These are phyloP conservation scores for Wilcoxina mikolae DNA, from an alignment of 495 filamentous ascomycete species.

Conservation along the genomic window DNA sequence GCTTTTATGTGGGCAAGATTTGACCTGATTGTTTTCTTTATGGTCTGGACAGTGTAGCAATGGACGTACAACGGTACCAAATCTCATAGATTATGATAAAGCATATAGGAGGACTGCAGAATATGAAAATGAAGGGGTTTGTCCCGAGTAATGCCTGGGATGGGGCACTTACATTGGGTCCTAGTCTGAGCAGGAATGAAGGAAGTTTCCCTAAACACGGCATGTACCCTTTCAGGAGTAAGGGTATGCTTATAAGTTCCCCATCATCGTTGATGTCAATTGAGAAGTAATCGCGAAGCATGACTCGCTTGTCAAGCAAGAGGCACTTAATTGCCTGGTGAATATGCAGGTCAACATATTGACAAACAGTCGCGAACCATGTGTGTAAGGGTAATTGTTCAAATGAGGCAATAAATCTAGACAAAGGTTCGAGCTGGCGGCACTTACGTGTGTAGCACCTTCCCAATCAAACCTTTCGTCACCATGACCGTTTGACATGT, in stretches of 20 bases:
- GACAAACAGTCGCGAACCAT: not conserved
- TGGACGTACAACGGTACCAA: too few species aligned
- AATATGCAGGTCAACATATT: not conserved
- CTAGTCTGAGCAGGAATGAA: slow-evolving; percentile 71
- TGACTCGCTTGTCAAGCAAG: slow-evolving; percentile 60
- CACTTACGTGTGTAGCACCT: slow-evolving; percentile 16
- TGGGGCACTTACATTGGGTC: slow-evolving; percentile 44
- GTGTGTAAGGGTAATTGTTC: not conserved
- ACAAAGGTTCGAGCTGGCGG: not conserved
- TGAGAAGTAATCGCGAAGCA: slow-evolving; percentile 87
- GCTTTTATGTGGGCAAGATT: too few species aligned
- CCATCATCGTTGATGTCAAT: slow-evolving; percentile 67
- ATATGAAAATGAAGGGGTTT: not conserved
- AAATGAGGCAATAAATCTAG: not conserved
- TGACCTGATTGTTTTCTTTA: too few species aligned
- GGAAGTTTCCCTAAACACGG: slow-evolving; percentile 78
- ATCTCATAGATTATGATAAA: too few species aligned
- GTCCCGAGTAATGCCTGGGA: too few species aligned
- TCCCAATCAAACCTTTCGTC: slow-evolving; percentile 21
- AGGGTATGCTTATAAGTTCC: slow-evolving; percentile 60
- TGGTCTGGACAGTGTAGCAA: too few species aligned
- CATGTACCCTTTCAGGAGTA: slow-evolving; percentile 77
- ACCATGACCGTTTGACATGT: not conserved
- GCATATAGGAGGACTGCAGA: not conserved
- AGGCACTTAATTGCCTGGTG: slow-evolving; percentile 30